Evolutionary conservation across 768 basidiomycete species (phyloP), one percentile per base, ranked within the genome.

Genomic region (Lepiota brunneoincarnata): DNA sequence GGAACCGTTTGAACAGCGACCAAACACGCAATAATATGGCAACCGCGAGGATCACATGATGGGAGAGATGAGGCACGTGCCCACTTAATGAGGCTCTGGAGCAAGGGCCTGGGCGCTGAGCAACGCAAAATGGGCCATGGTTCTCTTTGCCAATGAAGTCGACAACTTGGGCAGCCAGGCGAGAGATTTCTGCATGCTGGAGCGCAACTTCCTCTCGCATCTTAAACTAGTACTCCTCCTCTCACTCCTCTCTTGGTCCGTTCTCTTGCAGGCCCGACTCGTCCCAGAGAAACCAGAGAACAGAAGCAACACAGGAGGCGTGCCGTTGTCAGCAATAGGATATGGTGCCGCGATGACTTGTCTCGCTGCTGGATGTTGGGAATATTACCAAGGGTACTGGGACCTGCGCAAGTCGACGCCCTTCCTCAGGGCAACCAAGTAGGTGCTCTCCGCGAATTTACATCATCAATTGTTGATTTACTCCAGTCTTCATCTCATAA

Each of bases 171-270:
- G 82, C 40, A 85, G 87, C 59, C 72, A 73, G 5, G 85, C 86
- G n/a, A 75, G 87, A 62, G 89, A 91, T 64, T 88, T 81, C 57
- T 85, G 81, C 67, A 88, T 90, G 87, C 76, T 91, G 12, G 89
- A 90, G 66, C 77, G 89, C 48, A 90, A 91, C 60, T 71, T 88
- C 46, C 72, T 91, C 28, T 78, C 87, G 0, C 84, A 91, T 63
- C 56, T 87, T 51, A 87, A 82, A 61, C 75, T 90, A 23, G 84
- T 81, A 4, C 70, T 88, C 9, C 69, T 91, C 20, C 72, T 91
- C 24, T 78, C 80, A 6, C 71, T 90, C 1, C 67, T 89, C 2
- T 81, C 83, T 2, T 79, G 83, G 24, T 87, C 87, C 7, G 69
- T 86, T 48, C 69, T 91, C 12, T 76, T 90, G 7, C 76, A 75